Evolutionary conservation across 1,139 yeast species (phyloP).

Genomic region (Kluyveromyces marxianus): DNA sequence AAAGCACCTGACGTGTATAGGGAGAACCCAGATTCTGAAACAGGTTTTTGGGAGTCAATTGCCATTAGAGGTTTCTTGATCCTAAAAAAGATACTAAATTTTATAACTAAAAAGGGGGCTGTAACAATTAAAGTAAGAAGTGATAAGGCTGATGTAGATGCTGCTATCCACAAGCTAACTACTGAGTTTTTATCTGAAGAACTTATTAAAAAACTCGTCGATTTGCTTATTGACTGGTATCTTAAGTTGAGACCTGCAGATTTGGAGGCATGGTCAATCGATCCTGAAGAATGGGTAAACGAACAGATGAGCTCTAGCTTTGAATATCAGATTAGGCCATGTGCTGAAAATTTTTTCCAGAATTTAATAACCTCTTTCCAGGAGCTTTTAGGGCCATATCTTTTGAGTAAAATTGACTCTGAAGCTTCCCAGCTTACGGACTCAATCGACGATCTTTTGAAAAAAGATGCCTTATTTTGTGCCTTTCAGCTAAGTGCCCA

Average conservation of each 20-base stretch:
- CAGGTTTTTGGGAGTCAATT: slow-evolving; percentile 69
- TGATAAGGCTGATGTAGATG: slow-evolving; percentile 52
- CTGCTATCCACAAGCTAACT: slow-evolving; percentile 47
- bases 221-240: slow-evolving; percentile 64
- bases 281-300: slow-evolving; percentile 89
- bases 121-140: slow-evolving; percentile 53
- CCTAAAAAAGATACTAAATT: slow-evolving; percentile 55
- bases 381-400: slow-evolving; percentile 50
- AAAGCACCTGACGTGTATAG: slow-evolving; percentile 56
- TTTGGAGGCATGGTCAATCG: slow-evolving; percentile 70
- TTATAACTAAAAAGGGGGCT: slow-evolving; percentile 60
- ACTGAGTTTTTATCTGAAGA: slow-evolving; percentile 50
- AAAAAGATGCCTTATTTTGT: slow-evolving; percentile 74
- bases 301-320: slow-evolving; percentile 72
- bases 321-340: slow-evolving; percentile 80
- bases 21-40: slow-evolving; percentile 38
- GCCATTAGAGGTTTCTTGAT: slow-evolving; percentile 66
- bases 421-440: slow-evolving; percentile 29
- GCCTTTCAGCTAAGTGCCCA: slow-evolving; percentile 73
- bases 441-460: slow-evolving; percentile 45
- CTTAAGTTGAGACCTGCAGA: slow-evolving; percentile 67
- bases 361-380: slow-evolving; percentile 64
- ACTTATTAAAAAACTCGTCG: slow-evolving; percentile 51
- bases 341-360: slow-evolving; percentile 80
- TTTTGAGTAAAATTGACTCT: slow-evolving; percentile 55